Conservation (phyloP, 768 basidiomycete species). For the Hydnum rufescens region DNA sequence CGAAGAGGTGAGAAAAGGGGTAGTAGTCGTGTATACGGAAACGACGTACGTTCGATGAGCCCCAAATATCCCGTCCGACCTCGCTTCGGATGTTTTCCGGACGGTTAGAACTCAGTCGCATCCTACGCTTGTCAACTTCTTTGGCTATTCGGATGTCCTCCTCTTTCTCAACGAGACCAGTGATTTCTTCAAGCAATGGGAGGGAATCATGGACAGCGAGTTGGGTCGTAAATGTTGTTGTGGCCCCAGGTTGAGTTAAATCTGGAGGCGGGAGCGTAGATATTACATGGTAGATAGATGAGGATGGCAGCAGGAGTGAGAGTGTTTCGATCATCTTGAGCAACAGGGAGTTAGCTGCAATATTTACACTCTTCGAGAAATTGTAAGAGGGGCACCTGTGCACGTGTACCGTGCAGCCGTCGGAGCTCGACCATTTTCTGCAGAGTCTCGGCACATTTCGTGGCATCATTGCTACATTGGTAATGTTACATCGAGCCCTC, state of each 20-base stretch:
- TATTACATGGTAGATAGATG: conserved; percentile 40
- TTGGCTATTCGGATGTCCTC: conserved; percentile 37
- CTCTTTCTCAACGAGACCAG: conserved; percentile 37
- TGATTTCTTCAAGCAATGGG: conserved; percentile 50
- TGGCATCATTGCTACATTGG: conserved; percentile 36
- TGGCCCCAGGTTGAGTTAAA: conserved; percentile 47
- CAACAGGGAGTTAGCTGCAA: background rate
- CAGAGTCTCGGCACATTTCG: conserved; percentile 61
- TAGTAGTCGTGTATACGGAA: too few relatives aligned
- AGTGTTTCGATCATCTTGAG: conserved; percentile 51
- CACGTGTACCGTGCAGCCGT: conserved; percentile 36
- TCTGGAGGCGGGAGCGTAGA: conserved; percentile 53
- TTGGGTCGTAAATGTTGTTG: conserved; percentile 37
- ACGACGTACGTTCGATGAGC: conserved; percentile 32
- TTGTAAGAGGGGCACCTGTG: conserved; percentile 27
- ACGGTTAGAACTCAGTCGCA: conserved; percentile 46
- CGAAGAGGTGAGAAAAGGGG: conserved; percentile 8
- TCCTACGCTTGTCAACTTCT: conserved; percentile 62
- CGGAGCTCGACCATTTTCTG: conserved; percentile 55
- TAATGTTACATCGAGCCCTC: too few relatives aligned
- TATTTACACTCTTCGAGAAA: background rate
- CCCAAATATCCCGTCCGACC: conserved; percentile 45
- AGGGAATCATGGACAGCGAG: conserved; percentile 48
- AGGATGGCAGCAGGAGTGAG: conserved; percentile 52
- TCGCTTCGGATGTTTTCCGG: conserved; percentile 40